Evolutionary conservation across 352 stramenopile genomes (phyloP).

Genomic region (Sclerospora graminicola): DNA sequence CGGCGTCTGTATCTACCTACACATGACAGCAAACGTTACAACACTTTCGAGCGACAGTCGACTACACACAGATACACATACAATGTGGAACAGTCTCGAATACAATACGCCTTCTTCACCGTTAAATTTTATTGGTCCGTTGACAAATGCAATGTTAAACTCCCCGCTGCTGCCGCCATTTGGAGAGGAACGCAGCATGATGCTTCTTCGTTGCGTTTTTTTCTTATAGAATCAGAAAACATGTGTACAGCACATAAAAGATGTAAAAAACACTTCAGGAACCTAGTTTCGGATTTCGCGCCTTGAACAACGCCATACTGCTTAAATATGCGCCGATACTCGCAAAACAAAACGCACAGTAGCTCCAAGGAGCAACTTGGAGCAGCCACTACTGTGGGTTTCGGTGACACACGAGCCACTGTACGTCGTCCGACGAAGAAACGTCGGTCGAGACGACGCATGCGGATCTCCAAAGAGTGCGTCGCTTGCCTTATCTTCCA

Average conservation of each 20-base stretch:
- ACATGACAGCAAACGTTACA: not conserved
- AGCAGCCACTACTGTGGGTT: constrained; percentile 5
- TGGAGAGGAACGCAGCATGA: constrained; percentile 12
- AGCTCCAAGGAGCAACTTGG: constrained; percentile 3
- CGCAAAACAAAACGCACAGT: too few species aligned
- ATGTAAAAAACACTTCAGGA: too few species aligned
- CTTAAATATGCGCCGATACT: too few species aligned
- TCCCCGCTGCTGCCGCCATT: constrained; percentile 26
- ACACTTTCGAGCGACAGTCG: not conserved
- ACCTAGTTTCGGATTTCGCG: too few species aligned
- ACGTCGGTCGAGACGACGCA: constrained; percentile 21
- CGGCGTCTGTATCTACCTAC: constrained; percentile 67
- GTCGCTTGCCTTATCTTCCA: not conserved
- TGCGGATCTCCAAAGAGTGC: constrained; percentile 65
- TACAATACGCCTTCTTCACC: constrained; percentile 77
- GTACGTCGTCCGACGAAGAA: constrained; percentile 22
- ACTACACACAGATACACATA: constrained; percentile 10
- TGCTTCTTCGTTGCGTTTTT: too few species aligned
- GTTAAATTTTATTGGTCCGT: constrained; percentile 78
- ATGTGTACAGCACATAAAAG: too few species aligned
- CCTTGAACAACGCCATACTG: too few species aligned
- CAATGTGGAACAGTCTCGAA: constrained; percentile 75
- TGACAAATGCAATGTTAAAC: constrained; percentile 73
- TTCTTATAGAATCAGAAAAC: too few species aligned
- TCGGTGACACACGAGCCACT: constrained; percentile 4